Conservation (phyloP, 192 early-diverging fungal genomes). For the Irineochytrium annulatum region DNA sequence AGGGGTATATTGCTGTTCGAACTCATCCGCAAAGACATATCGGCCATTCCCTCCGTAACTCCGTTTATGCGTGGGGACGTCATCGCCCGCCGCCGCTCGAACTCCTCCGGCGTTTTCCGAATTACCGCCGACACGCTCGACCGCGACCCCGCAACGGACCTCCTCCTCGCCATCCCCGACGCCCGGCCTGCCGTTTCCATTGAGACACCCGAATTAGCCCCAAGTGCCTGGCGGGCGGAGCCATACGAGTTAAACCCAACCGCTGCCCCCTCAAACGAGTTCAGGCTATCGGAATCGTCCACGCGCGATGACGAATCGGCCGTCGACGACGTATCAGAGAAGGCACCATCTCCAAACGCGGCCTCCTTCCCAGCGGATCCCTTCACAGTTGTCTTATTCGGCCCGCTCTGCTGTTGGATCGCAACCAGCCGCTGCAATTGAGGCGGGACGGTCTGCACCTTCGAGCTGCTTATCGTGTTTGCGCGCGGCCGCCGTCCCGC, state of each 20-base stretch:
- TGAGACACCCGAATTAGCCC: neutral
- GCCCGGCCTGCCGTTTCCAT: neutral
- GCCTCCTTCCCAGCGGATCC: neutral
- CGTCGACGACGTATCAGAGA: neutral
- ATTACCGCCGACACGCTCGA: too few relatives aligned
- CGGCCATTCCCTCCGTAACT: too few relatives aligned
- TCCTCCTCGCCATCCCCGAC: too few relatives aligned
- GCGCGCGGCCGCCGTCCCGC: conserved; percentile 35
- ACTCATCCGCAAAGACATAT: too few relatives aligned
- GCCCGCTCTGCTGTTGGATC: conserved; percentile 34
- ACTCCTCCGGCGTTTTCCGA: too few relatives aligned
- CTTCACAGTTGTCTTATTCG: conserved; percentile 15
- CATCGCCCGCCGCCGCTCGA: too few relatives aligned
- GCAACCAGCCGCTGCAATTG: conserved; percentile 48
- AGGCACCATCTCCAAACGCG: neutral
- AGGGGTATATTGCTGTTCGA: too few relatives aligned
- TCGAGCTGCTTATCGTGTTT: conserved; percentile 44
- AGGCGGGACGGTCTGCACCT: conserved; percentile 45
- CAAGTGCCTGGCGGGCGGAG: neutral
- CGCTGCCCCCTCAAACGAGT: neutral
- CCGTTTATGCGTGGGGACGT: too few relatives aligned
- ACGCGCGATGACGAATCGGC: neutral
- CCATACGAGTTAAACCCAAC: neutral
- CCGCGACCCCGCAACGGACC: too few relatives aligned
- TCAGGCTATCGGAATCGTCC: neutral